Evolutionary conservation across 495 filamentous ascomycete genomes (phyloP), one percentile per base, ranked within the genome.

Genomic region (Cenococcum geophilum): DNA sequence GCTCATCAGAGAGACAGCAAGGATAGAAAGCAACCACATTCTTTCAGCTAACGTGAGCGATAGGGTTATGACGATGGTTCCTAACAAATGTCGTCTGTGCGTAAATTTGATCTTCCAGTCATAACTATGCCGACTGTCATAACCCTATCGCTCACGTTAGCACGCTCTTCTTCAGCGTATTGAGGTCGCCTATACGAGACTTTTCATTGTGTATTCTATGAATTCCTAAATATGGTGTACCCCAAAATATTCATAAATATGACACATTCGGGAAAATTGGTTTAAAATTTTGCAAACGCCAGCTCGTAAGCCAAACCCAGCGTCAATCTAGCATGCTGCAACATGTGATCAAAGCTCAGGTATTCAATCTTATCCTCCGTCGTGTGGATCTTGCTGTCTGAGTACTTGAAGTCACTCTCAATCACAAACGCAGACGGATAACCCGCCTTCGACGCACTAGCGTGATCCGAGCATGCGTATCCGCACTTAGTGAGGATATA

Each of bases 351-450:
- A 70, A 97, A 97, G 70, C 85, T 91, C 59, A 99, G 77, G 64
- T 89, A 89, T 71, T 93, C 83, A 67, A 97, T 87, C 71, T 81
- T 79, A 72, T 99, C 93, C 53, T 95, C 88, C 1, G 89, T 89
- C 22, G 87, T 87, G 74, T 97, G 95, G 68, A 98, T 96, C 64
- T 91, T 84, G 73, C 89, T 84, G 72, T 95, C 88, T 27, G 82
- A 88, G 68, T 93, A 82, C 73, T 87, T 83, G 67, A 96, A 95
- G 25, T 86, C 84, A 22, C 86, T 89, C 74, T 99, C 93, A 60
- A 96, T 97, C 12, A 97, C 95, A 69, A 97, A 97, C 22, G 93
- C 91, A 0, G 89, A 89, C 0, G 93, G 90, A 68, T 97, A 99
- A 22, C 93, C 93, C 50, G 91, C 92, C 76, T 95, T 93, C 67